Conservation (phyloP, 208 protist genomes). For the Trypanosoma vivax region DNA sequence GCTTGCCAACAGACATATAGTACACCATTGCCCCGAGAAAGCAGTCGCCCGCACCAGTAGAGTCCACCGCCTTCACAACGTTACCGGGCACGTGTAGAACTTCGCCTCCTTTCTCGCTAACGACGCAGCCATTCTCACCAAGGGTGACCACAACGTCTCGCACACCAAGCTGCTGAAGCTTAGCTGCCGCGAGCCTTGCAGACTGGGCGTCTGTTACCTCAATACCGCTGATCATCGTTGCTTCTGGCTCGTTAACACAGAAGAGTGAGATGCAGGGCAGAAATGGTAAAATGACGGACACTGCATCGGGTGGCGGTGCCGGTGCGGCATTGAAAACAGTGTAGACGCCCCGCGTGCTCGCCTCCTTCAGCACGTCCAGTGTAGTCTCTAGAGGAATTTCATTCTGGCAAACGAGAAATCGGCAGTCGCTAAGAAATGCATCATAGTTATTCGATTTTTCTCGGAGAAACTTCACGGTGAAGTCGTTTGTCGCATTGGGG, state of each 20-base stretch:
- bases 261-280: constrained; percentile 83
- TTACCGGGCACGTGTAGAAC: constrained; percentile 42
- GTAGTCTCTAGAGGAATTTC: constrained; percentile 87
- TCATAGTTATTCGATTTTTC: constrained; percentile 49
- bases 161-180: constrained; percentile 60
- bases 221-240: constrained; percentile 71
- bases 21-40: constrained; percentile 90
- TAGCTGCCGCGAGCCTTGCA: constrained; percentile 42
- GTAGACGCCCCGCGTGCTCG: constrained; percentile 67
- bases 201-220: constrained; percentile 56
- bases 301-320: constrained; percentile 62
- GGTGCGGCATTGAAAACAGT: constrained; percentile 93
- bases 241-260: constrained; percentile 91
- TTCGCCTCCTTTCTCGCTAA: constrained; percentile 45
- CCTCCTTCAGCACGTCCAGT: constrained; percentile 74
- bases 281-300: constrained; percentile 62
- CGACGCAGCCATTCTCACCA: constrained; percentile 62
- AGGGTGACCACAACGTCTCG: constrained; percentile 88
- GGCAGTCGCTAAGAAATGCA: constrained; percentile 41
- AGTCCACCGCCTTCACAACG: constrained; percentile 88
- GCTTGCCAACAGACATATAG: constrained; percentile 72
- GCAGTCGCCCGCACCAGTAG: constrained; percentile 91
- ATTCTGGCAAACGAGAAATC: constrained; percentile 88
- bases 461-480: constrained; percentile 55
- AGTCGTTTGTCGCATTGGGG: constrained; percentile 74